These are phyloP conservation scores for Mycena amicta DNA, from an alignment of 768 basidiomycete genomes.

Conservation along the genomic window DNA sequence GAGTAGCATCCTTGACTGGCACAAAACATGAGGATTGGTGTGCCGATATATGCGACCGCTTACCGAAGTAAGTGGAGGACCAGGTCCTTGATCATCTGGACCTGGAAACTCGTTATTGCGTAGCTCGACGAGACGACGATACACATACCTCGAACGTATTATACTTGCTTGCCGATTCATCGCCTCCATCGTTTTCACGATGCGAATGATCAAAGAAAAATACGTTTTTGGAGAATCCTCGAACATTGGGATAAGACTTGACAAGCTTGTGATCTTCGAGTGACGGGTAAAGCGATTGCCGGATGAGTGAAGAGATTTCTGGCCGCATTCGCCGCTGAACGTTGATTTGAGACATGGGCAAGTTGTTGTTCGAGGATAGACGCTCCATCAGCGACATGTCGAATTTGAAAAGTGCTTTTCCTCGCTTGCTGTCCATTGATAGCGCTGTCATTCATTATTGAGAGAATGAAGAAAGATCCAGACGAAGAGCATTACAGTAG, in stretches of 20 bases:
- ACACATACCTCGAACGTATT: conserved; percentile 75
- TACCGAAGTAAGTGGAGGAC: conserved; percentile 47
- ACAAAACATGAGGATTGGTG: neutral
- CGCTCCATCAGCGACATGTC: conserved; percentile 81
- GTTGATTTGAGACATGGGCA: conserved; percentile 70
- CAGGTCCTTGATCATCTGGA: conserved; percentile 46
- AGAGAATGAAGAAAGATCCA: too few species aligned
- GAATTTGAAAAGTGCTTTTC: conserved; percentile 59
- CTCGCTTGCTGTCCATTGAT: conserved; percentile 67
- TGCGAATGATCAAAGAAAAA: conserved; percentile 70
- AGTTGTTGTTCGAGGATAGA: conserved; percentile 54
- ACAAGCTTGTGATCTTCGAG: conserved; percentile 63
- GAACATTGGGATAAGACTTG: conserved; percentile 51
- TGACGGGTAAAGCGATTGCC: conserved; percentile 61
- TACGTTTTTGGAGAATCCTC: conserved; percentile 64
- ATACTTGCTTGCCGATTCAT: conserved; percentile 67
- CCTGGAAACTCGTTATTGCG: too few species aligned
- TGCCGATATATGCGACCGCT: neutral
- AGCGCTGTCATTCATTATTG: too few species aligned
- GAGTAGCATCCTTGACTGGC: conserved; percentile 46
- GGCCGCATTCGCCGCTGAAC: conserved; percentile 81
- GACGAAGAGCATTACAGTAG: too few species aligned
- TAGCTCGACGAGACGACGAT: too few species aligned
- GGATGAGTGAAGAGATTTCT: conserved; percentile 60
- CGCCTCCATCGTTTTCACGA: conserved; percentile 57